Percentiles rank a stretch among this genome's conserved stretches.
These are phyloP conservation scores for Zasmidium angulare DNA, from an alignment of 2,329 filamentous ascomycete species.

Conservation along the genomic window DNA sequence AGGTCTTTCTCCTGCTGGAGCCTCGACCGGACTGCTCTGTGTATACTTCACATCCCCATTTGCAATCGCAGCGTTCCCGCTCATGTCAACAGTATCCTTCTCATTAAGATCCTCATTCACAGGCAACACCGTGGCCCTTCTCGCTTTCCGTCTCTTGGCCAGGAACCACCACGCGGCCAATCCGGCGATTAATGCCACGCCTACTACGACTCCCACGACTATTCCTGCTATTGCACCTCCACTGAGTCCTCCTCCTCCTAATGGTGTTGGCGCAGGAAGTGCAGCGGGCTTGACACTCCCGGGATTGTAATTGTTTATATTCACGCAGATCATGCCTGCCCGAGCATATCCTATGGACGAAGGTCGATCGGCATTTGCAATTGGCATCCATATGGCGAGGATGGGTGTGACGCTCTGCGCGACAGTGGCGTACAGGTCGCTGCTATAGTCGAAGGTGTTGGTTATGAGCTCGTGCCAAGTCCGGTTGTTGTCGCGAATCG, in stretches of 20 bases:
- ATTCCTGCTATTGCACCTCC: conserved; percentile 9
- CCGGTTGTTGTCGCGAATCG: background rate
- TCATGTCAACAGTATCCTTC: background rate
- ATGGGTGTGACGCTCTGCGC: background rate
- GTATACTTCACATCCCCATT: background rate
- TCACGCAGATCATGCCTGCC: conserved; percentile 6
- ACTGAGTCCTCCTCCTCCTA: conserved; percentile 2
- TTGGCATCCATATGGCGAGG: conserved; percentile 7
- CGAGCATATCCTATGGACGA: conserved; percentile 3
- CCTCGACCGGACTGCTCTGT: background rate
- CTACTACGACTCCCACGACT: conserved; percentile 5
- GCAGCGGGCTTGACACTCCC: conserved; percentile 1
- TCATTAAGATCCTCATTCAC: background rate
- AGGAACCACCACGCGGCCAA: conserved; percentile 4
- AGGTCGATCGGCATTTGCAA: conserved; percentile 10
- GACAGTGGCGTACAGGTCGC: conserved; percentile 2
- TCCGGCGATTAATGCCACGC: conserved; percentile 3
- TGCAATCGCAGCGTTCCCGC: background rate
- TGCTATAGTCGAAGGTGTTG: background rate
- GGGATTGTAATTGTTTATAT: background rate
- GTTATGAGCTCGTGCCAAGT: conserved; percentile 2
- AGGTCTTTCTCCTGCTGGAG: background rate
- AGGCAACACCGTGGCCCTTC: background rate
- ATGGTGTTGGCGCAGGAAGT: conserved; percentile 5
- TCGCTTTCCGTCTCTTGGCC: background rate